A percentile compares a stretch with the other conserved stretches of the same genome.
These are phyloP conservation scores for Phytophthora colocasiae DNA, from an alignment of 352 stramenopile genomes.

Conservation along the genomic window DNA sequence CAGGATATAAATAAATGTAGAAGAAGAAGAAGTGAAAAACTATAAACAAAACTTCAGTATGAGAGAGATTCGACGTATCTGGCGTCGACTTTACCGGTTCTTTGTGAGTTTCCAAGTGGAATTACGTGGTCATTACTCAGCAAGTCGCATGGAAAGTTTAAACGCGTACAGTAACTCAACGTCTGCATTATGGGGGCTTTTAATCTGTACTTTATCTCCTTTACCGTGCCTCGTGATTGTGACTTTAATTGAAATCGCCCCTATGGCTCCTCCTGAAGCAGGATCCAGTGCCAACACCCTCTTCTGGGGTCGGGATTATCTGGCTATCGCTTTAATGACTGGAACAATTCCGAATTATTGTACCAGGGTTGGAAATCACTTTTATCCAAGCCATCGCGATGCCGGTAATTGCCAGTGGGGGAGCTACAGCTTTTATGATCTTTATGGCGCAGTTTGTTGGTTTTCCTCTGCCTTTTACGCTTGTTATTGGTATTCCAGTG, in stretches of 20 bases:
- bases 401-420: constrained; percentile 24
- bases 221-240: constrained; percentile 12
- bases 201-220: constrained; percentile 8
- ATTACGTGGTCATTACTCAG: constrained; percentile 19
- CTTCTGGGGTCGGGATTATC: constrained; percentile 14
- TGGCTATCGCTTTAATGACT: constrained; percentile 19
- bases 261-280: constrained; percentile 5
- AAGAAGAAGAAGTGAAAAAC: no score
- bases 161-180: constrained; percentile 6
- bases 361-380: constrained; percentile 18
- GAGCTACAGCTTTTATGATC: constrained; percentile 31
- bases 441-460: constrained; percentile 36
- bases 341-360: constrained; percentile 12
- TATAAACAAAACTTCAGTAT: constrained; percentile 9
- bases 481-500: constrained; percentile 28
- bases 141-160: constrained; percentile 5
- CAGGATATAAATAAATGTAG: no score
- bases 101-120: constrained; percentile 26
- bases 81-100: constrained; percentile 2
- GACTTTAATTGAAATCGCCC: constrained; percentile 4
- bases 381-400: constrained; percentile 3
- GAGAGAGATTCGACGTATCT: constrained; percentile 1
- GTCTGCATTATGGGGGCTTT: constrained; percentile 1
- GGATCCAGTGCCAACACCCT: constrained; percentile 13
- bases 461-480: constrained; percentile 51